These are phyloP conservation scores for Sherardia arvensis DNA, from an alignment of 257 asterid species.

Conservation along the genomic window DNA sequence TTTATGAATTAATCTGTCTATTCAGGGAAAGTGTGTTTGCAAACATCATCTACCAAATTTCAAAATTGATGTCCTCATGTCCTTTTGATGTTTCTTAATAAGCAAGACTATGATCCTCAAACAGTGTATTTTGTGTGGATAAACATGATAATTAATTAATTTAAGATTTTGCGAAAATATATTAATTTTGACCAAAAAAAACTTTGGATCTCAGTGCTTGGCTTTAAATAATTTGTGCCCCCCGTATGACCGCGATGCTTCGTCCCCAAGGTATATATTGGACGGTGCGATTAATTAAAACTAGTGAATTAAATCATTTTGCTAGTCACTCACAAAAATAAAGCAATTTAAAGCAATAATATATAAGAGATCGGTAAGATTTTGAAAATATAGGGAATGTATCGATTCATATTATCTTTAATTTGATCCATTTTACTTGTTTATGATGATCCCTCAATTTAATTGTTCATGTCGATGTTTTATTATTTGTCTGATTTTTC, in stretches of 20 bases:
- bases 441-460: too few species aligned
- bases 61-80: slow-evolving; percentile 2
- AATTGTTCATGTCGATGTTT: too few species aligned
- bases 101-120: slow-evolving; percentile 1
- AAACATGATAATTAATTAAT: background rate
- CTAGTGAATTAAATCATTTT: background rate
- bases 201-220: background rate
- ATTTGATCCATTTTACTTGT: too few species aligned
- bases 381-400: too few species aligned
- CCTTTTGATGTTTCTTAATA: slow-evolving; percentile 17
- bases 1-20: background rate
- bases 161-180: slow-evolving; percentile 2
- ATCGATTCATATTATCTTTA: too few species aligned
- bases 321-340: background rate
- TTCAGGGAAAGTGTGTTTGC: slow-evolving; percentile 4
- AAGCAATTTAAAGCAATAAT: background rate
- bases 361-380: too few species aligned
- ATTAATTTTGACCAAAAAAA: background rate
- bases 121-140: slow-evolving; percentile 2
- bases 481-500: too few species aligned
- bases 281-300: background rate
- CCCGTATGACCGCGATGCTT: slow-evolving; percentile 1
- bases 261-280: slow-evolving; percentile 14
- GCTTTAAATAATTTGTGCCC: slow-evolving; percentile 4
- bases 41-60: slow-evolving; percentile 9